A percentile compares a stretch with the other conserved stretches of the same genome.
These are phyloP conservation scores for Orbilia quercus DNA, from an alignment of 2,329 filamentous ascomycete species.

Conservation along the genomic window DNA sequence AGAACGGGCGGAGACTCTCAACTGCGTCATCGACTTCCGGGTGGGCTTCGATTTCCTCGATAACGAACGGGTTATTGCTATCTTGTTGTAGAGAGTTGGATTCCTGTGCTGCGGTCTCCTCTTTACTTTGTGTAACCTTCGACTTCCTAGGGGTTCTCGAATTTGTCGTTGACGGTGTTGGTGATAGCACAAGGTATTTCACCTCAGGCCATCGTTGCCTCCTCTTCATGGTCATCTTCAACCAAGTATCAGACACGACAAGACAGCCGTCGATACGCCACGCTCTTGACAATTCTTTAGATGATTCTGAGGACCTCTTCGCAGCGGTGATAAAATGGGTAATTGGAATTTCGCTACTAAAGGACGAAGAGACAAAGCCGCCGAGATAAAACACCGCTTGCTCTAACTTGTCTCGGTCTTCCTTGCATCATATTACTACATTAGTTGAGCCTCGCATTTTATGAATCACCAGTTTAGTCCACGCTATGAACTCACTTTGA, in stretches of 20 bases:
- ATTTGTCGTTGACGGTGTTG: background rate
- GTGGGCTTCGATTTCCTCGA: conserved; percentile 46
- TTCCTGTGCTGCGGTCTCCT: conserved; percentile 4
- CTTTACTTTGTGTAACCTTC: conserved; percentile 13
- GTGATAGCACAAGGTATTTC: conserved; percentile 28
- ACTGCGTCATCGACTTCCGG: conserved; percentile 37
- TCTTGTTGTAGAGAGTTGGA: conserved; percentile 22
- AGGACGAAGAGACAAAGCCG: conserved; percentile 40
- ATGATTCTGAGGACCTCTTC: conserved; percentile 10
- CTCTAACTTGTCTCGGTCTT: conserved; percentile 56
- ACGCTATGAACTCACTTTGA: conserved; percentile 48
- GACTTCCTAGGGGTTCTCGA: conserved; percentile 2
- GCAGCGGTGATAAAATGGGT: conserved; percentile 47
- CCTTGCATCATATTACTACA: conserved; percentile 40
- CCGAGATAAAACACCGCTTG: conserved; percentile 47
- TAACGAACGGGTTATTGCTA: conserved; percentile 43
- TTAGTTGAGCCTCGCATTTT: conserved; percentile 3
- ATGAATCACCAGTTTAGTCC: background rate
- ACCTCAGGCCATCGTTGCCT: conserved; percentile 36
- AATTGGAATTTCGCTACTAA: conserved; percentile 43
- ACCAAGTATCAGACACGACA: conserved; percentile 38
- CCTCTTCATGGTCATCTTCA: conserved; percentile 51
- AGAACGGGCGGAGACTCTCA: conserved; percentile 22
- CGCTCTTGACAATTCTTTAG: conserved; percentile 31
- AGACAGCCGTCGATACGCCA: conserved; percentile 27